phyloP scores from a whole-genome alignment of 2,329 filamentous ascomycete species.

The Talaromyces sp. region DNA sequence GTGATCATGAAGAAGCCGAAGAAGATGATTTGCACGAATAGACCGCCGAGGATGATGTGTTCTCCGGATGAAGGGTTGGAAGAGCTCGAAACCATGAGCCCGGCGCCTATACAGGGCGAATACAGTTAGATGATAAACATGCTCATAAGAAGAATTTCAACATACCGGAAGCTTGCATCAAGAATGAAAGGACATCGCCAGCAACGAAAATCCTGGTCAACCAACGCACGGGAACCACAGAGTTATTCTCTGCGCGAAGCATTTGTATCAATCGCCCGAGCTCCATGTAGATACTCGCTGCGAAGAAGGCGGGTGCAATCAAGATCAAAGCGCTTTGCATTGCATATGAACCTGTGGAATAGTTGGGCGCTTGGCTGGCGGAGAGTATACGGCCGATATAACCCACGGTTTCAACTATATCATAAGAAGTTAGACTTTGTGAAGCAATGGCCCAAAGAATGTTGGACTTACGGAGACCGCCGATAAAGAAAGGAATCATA shows the following conservation, averaged over 20 bases:
- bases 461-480: constrained; percentile 35
- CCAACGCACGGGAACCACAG: constrained; percentile 27
- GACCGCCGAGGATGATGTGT: constrained; percentile 30
- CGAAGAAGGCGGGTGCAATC: constrained; percentile 37
- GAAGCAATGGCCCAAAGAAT: background rate
- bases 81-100: constrained; percentile 4
- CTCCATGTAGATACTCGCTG: constrained; percentile 34
- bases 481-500: constrained; percentile 40
- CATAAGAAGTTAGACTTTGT: background rate
- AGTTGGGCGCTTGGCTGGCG: background rate
- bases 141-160: background rate
- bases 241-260: constrained; percentile 27
- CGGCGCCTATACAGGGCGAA: background rate
- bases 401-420: background rate
- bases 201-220: constrained; percentile 35
- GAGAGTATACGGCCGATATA: background rate
- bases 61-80: constrained; percentile 21
- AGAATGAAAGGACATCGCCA: constrained; percentile 32
- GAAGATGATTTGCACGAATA: constrained; percentile 33
- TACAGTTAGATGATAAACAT: background rate
- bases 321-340: constrained; percentile 23
- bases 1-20: constrained; percentile 31
- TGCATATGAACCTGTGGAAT: background rate
- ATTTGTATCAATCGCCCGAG: constrained; percentile 34
- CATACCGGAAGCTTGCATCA: constrained; percentile 30